These are phyloP conservation scores for Diplodia mutila DNA, from an alignment of 2,329 filamentous ascomycete species.

Conservation along the genomic window DNA sequence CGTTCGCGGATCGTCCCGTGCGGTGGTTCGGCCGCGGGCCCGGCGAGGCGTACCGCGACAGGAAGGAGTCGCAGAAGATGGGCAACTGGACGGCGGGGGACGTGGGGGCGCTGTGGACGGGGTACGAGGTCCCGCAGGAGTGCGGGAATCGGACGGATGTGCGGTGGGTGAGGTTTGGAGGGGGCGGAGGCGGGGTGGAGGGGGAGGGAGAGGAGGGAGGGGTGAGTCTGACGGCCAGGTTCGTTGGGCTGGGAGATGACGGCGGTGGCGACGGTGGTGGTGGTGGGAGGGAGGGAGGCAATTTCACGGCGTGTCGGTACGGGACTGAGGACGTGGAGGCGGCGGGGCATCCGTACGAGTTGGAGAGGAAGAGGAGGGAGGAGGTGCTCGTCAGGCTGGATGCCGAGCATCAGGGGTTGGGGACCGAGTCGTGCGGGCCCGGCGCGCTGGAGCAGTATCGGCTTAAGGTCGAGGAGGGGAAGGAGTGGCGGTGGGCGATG, in stretches of 20 bases:
- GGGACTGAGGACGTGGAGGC: slow-evolving; percentile 49
- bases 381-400: slow-evolving; percentile 63
- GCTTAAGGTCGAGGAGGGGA: not conserved
- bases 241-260: too few relatives aligned
- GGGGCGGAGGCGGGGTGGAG: too few relatives aligned
- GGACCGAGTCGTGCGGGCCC: slow-evolving; percentile 66
- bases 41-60: slow-evolving; percentile 49
- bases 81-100: not conserved
- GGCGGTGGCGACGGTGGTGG: too few relatives aligned
- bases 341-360: slow-evolving; percentile 66
- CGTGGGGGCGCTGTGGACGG: slow-evolving; percentile 53
- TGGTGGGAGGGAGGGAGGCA: not conserved
- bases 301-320: not conserved
- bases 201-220: too few relatives aligned
- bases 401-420: slow-evolving; percentile 65
- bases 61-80: slow-evolving; percentile 59
- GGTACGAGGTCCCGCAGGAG: slow-evolving; percentile 71
- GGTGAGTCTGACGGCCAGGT: not conserved
- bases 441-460: not conserved
- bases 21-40: not conserved
- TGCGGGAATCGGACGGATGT: slow-evolving; percentile 66
- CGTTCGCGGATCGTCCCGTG: not conserved
- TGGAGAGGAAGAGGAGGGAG: slow-evolving; percentile 54
- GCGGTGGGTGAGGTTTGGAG: slow-evolving; percentile 54
- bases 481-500: not conserved